Conservation (phyloP, 2,329 filamentous ascomycete species). For the Xylaria polymorpha region DNA sequence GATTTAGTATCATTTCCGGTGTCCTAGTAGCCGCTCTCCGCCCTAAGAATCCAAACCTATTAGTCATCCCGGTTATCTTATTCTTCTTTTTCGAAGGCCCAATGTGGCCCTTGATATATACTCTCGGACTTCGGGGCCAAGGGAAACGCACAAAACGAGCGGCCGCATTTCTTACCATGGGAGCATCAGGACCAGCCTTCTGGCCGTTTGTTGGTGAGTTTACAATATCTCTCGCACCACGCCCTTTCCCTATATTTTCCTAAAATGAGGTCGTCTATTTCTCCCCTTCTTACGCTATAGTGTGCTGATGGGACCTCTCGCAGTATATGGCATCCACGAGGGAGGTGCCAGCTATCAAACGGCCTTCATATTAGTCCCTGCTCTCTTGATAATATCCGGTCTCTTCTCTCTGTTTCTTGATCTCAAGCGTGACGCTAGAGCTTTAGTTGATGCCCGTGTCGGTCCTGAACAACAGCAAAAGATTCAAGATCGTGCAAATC, state of each 20-base stretch:
- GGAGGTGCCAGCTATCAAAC: constrained; percentile 69
- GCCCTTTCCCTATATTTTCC: not conserved
- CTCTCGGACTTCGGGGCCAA: constrained; percentile 81
- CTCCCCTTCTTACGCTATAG: not conserved
- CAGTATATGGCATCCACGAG: constrained; percentile 72
- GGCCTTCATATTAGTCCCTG: constrained; percentile 72
- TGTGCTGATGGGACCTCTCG: constrained; percentile 18
- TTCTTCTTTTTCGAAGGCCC: constrained; percentile 86
- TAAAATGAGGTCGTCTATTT: not conserved
- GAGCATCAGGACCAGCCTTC: constrained; percentile 76
- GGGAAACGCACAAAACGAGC: constrained; percentile 84
- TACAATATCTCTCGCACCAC: not conserved
- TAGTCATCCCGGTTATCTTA: constrained; percentile 71
- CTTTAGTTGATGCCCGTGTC: constrained; percentile 57
- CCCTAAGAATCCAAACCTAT: constrained; percentile 59
- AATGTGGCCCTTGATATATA: constrained; percentile 84
- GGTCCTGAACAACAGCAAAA: constrained; percentile 50
- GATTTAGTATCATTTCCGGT: constrained; percentile 68
- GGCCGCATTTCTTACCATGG: constrained; percentile 81
- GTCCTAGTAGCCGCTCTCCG: constrained; percentile 61
- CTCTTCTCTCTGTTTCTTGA: constrained; percentile 64
- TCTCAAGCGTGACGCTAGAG: constrained; percentile 59
- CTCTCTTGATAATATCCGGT: constrained; percentile 59
- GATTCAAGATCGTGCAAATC: constrained; percentile 54
- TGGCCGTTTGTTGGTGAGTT: constrained; percentile 72